Base-by-base conservation (phyloP, 352 stramenopile species). In the Globisporangium heterothallicum region DNA sequence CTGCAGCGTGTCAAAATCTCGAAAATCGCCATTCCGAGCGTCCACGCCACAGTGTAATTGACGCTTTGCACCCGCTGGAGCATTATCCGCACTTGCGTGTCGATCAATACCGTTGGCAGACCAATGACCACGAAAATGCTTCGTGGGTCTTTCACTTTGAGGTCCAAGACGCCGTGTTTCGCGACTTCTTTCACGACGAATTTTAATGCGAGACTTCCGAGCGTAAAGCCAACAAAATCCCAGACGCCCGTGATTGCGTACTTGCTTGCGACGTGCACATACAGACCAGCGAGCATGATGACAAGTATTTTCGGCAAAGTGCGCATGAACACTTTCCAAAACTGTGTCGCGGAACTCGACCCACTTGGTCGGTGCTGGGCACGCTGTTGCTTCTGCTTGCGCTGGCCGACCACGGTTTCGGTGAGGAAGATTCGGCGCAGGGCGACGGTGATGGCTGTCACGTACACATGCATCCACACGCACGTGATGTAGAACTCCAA, bases 71-170 rank as follows among this genome's bases (percentile, higher is more conserved):
- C 2, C 6, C 1, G 16, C 2, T 36, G 30, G 9, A 36, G 30
- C 30, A 13, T 36, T 8, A 8, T 13, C 9, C 16, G 30, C 9
- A 36, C 30, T 36, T 36, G 30, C 9, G 16, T 34, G 10, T 34
- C 29, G 29, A 34, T 36, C 6, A 36, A 36, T 7, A 78, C 63
- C 4, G 68, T 73, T 8, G 67, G 67, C 0, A 78, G 32, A 2
- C 45, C 70, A 2, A 82, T 61, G 0, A 62, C 43, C 10, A 77
- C 55, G 25, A 60, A 70, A 55, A 78, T 74, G n/a, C 60, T 67
- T 18, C 68, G 71, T 14, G 64, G 73, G 36, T 72, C 68, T 4
- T 64, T 42, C 3, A 70, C 63, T 1, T 54, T 43, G 21, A 64
- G 68, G 7, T 55, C 61, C 7, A 72, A 27, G 7, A 78, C 42